phyloP scores from a whole-genome alignment of 164 flowering plant species.

The Aristolochia californica region DNA sequence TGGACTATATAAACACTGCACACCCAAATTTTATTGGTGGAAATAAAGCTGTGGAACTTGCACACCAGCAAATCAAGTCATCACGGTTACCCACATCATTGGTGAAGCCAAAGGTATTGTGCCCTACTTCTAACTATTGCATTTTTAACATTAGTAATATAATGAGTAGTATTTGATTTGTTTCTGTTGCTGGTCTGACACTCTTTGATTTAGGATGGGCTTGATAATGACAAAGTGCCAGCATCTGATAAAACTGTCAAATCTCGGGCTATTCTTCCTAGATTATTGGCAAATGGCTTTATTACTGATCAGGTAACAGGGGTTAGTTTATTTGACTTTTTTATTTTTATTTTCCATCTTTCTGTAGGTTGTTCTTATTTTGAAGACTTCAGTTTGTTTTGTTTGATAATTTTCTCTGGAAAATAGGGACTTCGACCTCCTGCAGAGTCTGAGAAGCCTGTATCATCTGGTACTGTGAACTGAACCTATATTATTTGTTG shows the following conservation, averaged over 20 bases:
- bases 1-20: too few species aligned
- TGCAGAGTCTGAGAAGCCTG: constrained; percentile 49
- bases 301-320: constrained; percentile 62
- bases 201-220: constrained; percentile 44
- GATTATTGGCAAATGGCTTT: constrained; percentile 63
- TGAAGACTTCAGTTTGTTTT: too few species aligned
- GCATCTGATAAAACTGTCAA: constrained; percentile 58
- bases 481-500: neutral
- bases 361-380: too few species aligned
- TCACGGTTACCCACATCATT: constrained; percentile 29
- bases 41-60: constrained; percentile 80
- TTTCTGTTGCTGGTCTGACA: neutral
- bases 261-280: constrained; percentile 63
- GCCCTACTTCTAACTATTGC: neutral
- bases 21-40: too few species aligned
- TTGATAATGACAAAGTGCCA: constrained; percentile 57
- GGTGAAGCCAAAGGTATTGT: constrained; percentile 58
- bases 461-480: constrained; percentile 46
- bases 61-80: constrained; percentile 59
- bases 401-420: neutral
- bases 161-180: neutral
- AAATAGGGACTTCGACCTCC: constrained; percentile 48
- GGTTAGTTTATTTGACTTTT: neutral
- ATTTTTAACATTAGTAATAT: neutral
- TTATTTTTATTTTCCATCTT: too few species aligned